Percentiles rank a stretch among this genome's conserved stretches.
Evolutionary conservation across 139 green algal species (phyloP).

Genomic region (Chlamydomonas applanata): DNA sequence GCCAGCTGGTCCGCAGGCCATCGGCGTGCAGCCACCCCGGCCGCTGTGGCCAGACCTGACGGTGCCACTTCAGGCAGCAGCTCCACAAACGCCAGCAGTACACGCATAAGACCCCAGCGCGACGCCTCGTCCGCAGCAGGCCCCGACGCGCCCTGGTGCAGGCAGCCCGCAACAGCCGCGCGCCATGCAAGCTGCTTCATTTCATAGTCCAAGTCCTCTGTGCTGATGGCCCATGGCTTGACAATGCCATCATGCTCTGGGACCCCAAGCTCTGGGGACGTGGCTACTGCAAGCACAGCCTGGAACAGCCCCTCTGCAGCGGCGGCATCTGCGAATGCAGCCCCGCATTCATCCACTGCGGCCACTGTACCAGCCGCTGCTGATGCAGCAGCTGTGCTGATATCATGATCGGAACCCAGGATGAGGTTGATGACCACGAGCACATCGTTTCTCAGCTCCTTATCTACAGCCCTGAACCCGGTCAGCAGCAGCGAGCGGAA

Average conservation of each 20-base stretch:
- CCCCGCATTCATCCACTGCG: neutral
- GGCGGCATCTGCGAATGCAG: constrained; percentile 10
- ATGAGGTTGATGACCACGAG: constrained; percentile 40
- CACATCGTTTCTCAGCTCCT: constrained; percentile 54
- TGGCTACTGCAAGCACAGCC: constrained; percentile 30
- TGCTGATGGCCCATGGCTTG: constrained; percentile 23
- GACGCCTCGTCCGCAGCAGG: neutral
- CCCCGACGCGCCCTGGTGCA: neutral
- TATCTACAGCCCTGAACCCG: constrained; percentile 37
- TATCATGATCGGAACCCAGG: constrained; percentile 1
- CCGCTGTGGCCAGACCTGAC: neutral
- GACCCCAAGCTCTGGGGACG: constrained; percentile 32
- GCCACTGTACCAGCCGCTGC: neutral
- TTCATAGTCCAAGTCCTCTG: constrained; percentile 39
- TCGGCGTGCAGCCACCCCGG: constrained; percentile 8
- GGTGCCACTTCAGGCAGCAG: constrained; percentile 26
- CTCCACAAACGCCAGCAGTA: constrained; percentile 17
- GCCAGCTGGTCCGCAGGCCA: constrained; percentile 40
- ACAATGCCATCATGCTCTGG: constrained; percentile 15
- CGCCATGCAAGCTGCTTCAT: constrained; percentile 44
- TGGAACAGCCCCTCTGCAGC: constrained; percentile 20
- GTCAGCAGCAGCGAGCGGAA: constrained; percentile 16
- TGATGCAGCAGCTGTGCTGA: too few species aligned
- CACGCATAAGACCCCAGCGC: constrained; percentile 2
- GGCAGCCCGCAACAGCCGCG: neutral